Base-by-base conservation (phyloP, 208 protist genomes). In the Trichomonas vaginalis region DNA sequence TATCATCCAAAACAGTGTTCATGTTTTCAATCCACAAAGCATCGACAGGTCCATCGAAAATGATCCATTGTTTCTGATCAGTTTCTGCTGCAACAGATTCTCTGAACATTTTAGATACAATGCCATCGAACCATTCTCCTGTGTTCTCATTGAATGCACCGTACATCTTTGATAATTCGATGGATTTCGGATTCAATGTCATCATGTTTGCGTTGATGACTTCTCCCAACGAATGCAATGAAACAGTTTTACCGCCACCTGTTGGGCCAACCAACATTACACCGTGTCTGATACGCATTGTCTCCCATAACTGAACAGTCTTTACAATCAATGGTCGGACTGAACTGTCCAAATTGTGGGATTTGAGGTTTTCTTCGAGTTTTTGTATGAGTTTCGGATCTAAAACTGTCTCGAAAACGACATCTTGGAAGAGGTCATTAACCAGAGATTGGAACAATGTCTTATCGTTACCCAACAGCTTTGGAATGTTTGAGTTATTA, bases 1-100 rank as follows among this genome's bases (percentile, higher is more conserved):
- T 99, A 97, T 99, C 99, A 97, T 99, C 99, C 12, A 99, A 97
- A 8, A 99, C 98, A 9, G 98, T 99, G 97, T 99, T 99, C 98
- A 99, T 98, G 96, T 98, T 99, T 96, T 99, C 99, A 98, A 99
- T 99, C 98, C 99, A 99, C 27, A 99, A 95, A 8, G 99, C 98
- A 96, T 99, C 99, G 35, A 99, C 98, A 35, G 99, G 99, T 37
- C 98, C 99, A 97, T 99, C 98, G 96, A 99, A 99, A 27, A 99
- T 98, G 90, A 99, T 98, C 98, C 98, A 99, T 88, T 99, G 95
- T 32, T 88, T 35, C 15, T 96, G 95, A 9, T 96, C 47, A 96
- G 95, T 32, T 39, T 97, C 98, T 39, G 97, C 97, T 37, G 40
- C 86, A 83, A 98, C 98, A 92, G 98, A 97, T 70, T 97, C 97